Evolutionary conservation across 1,284 basidiomycete genomes (phyloP).

Genomic region (Cerioporus squamosus): DNA sequence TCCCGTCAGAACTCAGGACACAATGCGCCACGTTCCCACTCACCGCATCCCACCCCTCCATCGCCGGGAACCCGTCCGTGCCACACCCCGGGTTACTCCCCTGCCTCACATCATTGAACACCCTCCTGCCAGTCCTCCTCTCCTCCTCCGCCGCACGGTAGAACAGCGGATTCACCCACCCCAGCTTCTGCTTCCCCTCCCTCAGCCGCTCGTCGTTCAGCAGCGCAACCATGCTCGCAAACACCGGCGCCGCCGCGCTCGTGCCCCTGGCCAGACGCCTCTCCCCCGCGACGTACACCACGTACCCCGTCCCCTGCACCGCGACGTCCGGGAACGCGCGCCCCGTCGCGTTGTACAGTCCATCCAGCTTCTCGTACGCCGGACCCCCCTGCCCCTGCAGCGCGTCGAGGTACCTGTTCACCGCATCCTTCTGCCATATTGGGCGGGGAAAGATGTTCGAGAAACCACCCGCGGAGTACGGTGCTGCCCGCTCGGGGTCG

Average conservation of each 20-base stretch:
- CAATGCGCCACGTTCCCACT: too few relatives aligned
- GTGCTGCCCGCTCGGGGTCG: conserved; percentile 51
- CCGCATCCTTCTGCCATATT: conserved; percentile 37
- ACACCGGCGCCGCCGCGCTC: conserved; percentile 50
- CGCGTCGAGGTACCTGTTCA: too few relatives aligned
- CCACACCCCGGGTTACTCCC: conserved; percentile 33
- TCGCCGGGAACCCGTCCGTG: conserved; percentile 40
- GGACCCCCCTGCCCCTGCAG: too few relatives aligned
- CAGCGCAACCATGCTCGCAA: conserved; percentile 54
- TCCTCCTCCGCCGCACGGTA: too few relatives aligned
- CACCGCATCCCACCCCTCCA: conserved; percentile 23
- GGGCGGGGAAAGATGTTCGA: conserved; percentile 47
- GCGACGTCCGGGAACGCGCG: conserved; percentile 37
- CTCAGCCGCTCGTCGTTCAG: conserved; percentile 55
- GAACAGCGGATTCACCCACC: conserved; percentile 50
- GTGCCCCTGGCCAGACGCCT: conserved; percentile 51
- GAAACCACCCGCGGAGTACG: conserved; percentile 50
- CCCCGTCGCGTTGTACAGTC: conserved; percentile 28
- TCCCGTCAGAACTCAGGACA: background rate
- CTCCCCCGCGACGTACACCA: conserved; percentile 26
- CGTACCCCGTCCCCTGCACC: conserved; percentile 31
- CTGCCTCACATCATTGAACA: conserved; percentile 23
- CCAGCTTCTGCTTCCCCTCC: conserved; percentile 43
- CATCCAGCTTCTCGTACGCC: too few relatives aligned
- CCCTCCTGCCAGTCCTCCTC: conserved; percentile 23